Base-by-base conservation (phyloP, 306 rosid species). In the Oxytropis ochrocephala region DNA sequence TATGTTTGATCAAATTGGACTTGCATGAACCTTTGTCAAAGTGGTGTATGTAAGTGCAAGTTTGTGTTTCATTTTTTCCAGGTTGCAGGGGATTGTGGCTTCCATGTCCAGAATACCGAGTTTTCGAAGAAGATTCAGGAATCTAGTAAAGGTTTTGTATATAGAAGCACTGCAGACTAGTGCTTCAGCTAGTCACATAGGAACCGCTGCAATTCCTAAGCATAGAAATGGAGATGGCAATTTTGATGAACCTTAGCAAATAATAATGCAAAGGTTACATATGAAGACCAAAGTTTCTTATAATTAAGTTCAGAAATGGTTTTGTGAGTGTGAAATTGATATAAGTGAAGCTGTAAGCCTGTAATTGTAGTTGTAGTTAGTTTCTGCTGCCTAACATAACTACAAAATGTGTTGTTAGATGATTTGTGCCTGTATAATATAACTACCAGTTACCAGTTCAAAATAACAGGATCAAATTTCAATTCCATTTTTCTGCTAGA, bases 11-110 rank as follows among this genome's bases (percentile, higher is more conserved):
- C n/a, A n/a, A n/a, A n/a, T n/a, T n/a, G n/a, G n/a, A n/a, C n/a
- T n/a, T n/a, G n/a, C n/a, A n/a, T n/a, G n/a, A n/a, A n/a, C n/a
- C n/a, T n/a, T n/a, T n/a, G n/a, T n/a, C n/a, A n/a, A n/a, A n/a
- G n/a, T n/a, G n/a, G n/a, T n/a, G n/a, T n/a, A n/a, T n/a, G n/a
- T n/a, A n/a, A n/a, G n/a, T n/a, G n/a, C n/a, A n/a, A n/a, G n/a
- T 36, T 47, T 53, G 27, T 13, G 46, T 33, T 50, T 19, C 49
- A 38, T n/a, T 38, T 32, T 35, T 49, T 43, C 80, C 80, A 91
- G 97, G 75, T 70, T 88, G 67, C 89, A 85, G 70, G 97, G 97
- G 8, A 81, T 91, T 72, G 88, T 88, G 46, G 88, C 81, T 30
- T 83, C 80, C 5, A 75, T 89, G 87, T 82, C 97, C 0, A 78